Evolutionary conservation across 1,139 yeast species (phyloP).

Genomic region (Nakaseomyces sp.): DNA sequence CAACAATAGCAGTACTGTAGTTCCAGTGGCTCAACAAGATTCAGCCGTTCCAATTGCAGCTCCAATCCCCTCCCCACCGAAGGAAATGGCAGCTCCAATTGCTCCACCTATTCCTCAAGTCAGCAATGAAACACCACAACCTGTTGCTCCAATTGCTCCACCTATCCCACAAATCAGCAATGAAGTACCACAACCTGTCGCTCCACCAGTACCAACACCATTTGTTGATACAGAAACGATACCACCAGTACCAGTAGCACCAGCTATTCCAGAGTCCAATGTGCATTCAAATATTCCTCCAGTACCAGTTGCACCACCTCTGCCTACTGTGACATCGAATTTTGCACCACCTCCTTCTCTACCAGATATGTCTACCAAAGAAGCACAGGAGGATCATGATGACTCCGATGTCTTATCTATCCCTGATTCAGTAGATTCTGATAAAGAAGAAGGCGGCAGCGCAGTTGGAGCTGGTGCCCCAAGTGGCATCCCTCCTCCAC

Average conservation of each 20-base stretch:
- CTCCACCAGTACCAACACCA: slow-evolving; percentile 25
- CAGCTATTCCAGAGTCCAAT: slow-evolving; percentile 15
- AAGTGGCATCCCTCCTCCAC: slow-evolving; percentile 29
- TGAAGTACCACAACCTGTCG: slow-evolving; percentile 8
- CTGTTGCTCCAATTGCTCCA: slow-evolving; percentile 42
- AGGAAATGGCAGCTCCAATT: slow-evolving; percentile 18
- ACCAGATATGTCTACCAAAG: slow-evolving; percentile 9
- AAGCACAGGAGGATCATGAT: slow-evolving; percentile 14
- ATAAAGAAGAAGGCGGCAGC: slow-evolving; percentile 17
- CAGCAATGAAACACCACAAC: too few relatives aligned
- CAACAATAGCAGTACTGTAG: not conserved
- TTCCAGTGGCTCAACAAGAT: slow-evolving; percentile 23
- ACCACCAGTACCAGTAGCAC: slow-evolving; percentile 34
- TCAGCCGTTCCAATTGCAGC: slow-evolving; percentile 23
- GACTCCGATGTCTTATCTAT: slow-evolving; percentile 31
- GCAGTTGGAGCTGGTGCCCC: slow-evolving; percentile 12
- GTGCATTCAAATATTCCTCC: slow-evolving; percentile 12
- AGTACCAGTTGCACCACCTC: slow-evolving; percentile 22
- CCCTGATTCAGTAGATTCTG: slow-evolving; percentile 33
- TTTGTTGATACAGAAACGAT: slow-evolving; percentile 9
- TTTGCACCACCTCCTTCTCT: slow-evolving; percentile 26
- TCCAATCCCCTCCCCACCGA: not conserved
- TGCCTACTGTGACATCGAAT: slow-evolving; percentile 11
- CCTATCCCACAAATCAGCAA: slow-evolving; percentile 13
- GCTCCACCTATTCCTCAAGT: slow-evolving; percentile 15